Evolutionary conservation across 1,284 basidiomycete genomes (phyloP), one percentile per base, ranked within the genome.

Genomic region (Puccinia coronata): DNA sequence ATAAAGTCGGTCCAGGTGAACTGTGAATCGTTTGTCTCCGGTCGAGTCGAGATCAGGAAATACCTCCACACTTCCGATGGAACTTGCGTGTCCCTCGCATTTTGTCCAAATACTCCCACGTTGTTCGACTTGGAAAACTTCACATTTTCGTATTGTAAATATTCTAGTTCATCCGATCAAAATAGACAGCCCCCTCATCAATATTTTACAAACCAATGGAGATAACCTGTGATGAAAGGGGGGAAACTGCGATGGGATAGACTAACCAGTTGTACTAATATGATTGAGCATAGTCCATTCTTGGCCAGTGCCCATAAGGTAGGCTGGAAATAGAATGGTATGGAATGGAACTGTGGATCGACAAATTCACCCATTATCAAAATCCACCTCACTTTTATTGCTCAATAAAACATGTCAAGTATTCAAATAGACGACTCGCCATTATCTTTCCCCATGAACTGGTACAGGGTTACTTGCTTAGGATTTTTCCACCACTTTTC

Each of bases 71-170:
- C 96, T 0, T 94, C 94, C 0, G 94, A 88, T 43, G 96, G 93
- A 61, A 98, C 92, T 8, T 94, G 94, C 12, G 96, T 97, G 83
- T 97, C 93, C 84, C 91, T 93, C 0, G 97, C 97, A 55, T 92
- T 92, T 83, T 96, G 95, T 49, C 97, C 97, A 83, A 99, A 99
- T 0, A 99, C 97, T 82, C 97, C 97, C 82, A 98, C 92, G 84
- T 95, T 95, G 84, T 94, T 91, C 84, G 94, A 96, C 88, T 99
- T 99, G 80, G 94, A 97, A 89, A 99, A 99, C 87, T 99, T 99
- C 75, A 96, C 96, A 79, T 94, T 94, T 87, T 99, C 97, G 87
- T 99, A 99, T 86, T 98, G 98, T 82, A 99, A 89, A 86, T 97
- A 99, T 87, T 99, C 95, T 95, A 49, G 71, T 53, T 16, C 36